A percentile compares a stretch with the other conserved stretches of the same genome.
phyloP scores from a whole-genome alignment of 768 basidiomycete species.

The Gelatoporia subvermispora region DNA sequence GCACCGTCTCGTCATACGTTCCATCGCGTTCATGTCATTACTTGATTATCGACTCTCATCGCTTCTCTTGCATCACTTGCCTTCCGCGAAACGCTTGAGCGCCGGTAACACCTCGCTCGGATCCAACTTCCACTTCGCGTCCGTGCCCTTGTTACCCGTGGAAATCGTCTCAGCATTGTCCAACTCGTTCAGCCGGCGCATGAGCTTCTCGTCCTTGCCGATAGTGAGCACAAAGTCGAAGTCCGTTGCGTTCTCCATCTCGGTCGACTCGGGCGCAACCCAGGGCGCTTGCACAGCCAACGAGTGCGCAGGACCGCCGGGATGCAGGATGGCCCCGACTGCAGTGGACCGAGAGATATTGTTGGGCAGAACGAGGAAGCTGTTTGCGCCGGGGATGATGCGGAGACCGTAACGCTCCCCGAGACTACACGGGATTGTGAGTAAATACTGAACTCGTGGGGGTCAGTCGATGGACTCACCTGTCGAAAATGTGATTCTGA shows the following conservation, averaged over 20 bases:
- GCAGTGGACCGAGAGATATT: conserved; percentile 82
- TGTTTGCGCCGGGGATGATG: conserved; percentile 75
- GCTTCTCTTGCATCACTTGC: conserved; percentile 11
- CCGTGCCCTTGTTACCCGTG: conserved; percentile 74
- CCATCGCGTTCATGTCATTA: too few relatives aligned
- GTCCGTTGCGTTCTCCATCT: conserved; percentile 33
- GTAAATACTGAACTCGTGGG: background rate
- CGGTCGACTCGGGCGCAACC: conserved; percentile 34
- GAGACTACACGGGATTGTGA: conserved; percentile 37
- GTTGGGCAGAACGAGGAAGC: conserved; percentile 79
- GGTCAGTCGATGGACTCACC: conserved; percentile 27
- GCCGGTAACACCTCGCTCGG: conserved; percentile 31
- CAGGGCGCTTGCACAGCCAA: conserved; percentile 34
- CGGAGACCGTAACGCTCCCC: conserved; percentile 80
- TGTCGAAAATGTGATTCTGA: conserved; percentile 88
- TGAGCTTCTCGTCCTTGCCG: conserved; percentile 73
- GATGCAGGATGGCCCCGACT: conserved; percentile 73
- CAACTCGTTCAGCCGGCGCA: conserved; percentile 71
- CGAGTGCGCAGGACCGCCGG: conserved; percentile 44
- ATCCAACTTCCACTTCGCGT: conserved; percentile 64
- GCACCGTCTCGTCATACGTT: too few relatives aligned
- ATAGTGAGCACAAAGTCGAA: conserved; percentile 60
- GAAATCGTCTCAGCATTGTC: conserved; percentile 69
- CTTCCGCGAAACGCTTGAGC: conserved; percentile 30
- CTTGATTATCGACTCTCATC: too few relatives aligned